A percentile compares a stretch with the other conserved stretches of the same genome.
phyloP scores from a whole-genome alignment of 306 rosid species.

The Rubus idaeus region DNA sequence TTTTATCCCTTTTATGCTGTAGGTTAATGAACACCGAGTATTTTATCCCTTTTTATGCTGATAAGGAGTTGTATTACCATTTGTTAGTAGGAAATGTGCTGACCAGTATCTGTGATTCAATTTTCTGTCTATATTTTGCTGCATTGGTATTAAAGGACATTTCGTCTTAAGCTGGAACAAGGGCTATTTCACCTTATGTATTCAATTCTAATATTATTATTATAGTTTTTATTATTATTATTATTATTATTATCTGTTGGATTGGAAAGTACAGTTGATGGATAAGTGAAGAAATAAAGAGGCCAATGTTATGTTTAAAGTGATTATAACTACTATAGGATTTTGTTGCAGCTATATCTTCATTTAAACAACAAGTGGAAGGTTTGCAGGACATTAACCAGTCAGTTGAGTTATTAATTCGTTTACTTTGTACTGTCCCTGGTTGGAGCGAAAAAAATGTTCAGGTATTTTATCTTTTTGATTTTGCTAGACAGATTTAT shows the following conservation, averaged over 20 bases:
- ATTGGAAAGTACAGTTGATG: no score
- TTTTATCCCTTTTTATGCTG: not conserved
- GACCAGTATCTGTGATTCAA: no score
- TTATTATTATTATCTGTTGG: no score
- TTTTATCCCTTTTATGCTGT: no score
- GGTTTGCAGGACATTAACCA: slow-evolving; percentile 63
- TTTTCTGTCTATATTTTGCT: not conserved
- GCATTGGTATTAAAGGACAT: not conserved
- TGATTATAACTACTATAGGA: slow-evolving; percentile 3
- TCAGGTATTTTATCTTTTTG: slow-evolving; percentile 58
- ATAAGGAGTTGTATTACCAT: not conserved
- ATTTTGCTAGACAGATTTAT: slow-evolving; percentile 15
- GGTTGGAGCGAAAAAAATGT: slow-evolving; percentile 99
- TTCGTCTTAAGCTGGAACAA: not conserved
- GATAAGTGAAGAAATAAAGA: no score
- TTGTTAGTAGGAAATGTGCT: not conserved
- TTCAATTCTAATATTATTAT: no score
- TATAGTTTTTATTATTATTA: no score
- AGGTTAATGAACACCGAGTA: no score
- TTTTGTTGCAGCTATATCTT: slow-evolving; percentile 74
- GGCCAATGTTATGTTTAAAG: not conserved
- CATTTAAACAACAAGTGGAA: slow-evolving; percentile 82
- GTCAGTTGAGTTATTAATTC: slow-evolving; percentile 75
- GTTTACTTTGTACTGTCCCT: slow-evolving; percentile 81
- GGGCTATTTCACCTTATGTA: not conserved